phyloP scores from a whole-genome alignment of 164 flowering plant species.

The Platanus orientalis region DNA sequence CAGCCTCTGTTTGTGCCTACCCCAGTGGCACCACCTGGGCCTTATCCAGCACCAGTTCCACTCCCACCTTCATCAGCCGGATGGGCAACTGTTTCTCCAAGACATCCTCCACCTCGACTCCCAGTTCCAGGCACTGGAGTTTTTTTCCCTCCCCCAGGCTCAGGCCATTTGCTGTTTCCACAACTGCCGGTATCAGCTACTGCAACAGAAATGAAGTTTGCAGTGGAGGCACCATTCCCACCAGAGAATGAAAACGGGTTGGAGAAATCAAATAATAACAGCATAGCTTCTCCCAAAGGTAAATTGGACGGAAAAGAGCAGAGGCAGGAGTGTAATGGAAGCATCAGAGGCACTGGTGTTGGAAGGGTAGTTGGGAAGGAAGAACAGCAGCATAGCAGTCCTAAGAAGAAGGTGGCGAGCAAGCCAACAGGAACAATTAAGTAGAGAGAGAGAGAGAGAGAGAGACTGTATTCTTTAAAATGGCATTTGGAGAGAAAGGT shows the following conservation, averaged over 20 bases:
- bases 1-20: conserved; percentile 57
- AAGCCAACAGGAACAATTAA: conserved; percentile 26
- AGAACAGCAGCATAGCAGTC: conserved; percentile 30
- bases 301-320: conserved; percentile 21
- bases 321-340: conserved; percentile 41
- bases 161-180: conserved; percentile 39
- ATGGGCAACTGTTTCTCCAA: conserved; percentile 52
- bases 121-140: conserved; percentile 90
- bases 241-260: conserved; percentile 35
- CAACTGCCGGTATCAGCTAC: conserved; percentile 15
- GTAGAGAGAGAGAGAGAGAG: conserved; percentile 23
- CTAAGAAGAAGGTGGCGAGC: conserved; percentile 18
- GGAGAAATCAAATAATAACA: conserved; percentile 23
- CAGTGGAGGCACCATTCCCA: conserved; percentile 23
- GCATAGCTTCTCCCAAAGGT: conserved; percentile 25
- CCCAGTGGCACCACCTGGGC: conserved; percentile 46
- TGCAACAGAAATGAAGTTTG: conserved; percentile 22
- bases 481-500: conserved; percentile 6
- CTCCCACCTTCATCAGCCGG: conserved; percentile 51
- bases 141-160: conserved; percentile 81
- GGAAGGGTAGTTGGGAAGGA: conserved; percentile 13
- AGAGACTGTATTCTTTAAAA: too few species aligned
- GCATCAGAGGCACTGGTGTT: conserved; percentile 14
- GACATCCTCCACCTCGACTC: conserved; percentile 60
- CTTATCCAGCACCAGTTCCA: conserved; percentile 57